Evolutionary conservation across 306 rosid species (phyloP), one percentile per base, ranked within the genome.

Genomic region (Vachellia pachyceras): DNA sequence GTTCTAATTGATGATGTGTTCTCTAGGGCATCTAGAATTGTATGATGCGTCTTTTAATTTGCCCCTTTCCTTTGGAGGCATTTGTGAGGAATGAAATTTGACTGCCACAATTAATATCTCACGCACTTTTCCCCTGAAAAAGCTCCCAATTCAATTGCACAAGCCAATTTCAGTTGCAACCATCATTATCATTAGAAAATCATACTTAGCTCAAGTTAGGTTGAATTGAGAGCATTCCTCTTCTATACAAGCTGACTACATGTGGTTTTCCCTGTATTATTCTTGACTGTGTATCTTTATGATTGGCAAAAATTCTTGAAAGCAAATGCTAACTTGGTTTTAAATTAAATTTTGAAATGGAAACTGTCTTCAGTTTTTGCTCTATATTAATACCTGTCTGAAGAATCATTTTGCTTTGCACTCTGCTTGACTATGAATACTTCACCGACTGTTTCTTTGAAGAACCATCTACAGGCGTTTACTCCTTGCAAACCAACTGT

Each of bases 31-130:
- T 77, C 72, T 77, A 68, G 67, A 74, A 79, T 72, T 69, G n/a
- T 80, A 42, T 55, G 35, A 23, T 73, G 79, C 57, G 63, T 69
- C 69, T 74, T 81, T 52, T 25, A 20, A 36, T 71, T 71, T 52
- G 37, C 57, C 17, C 11, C 44, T 60, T 54, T 25, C 22, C 69
- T n/a, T 55, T 80, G 81, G 87, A 85, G 79, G 79, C 82, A 77
- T 64, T 50, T 18, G 23, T 67, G 8, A 67, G 47, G 23, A 10
- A 37, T 67, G 46, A 67, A 67, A 39, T 39, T 39, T 39, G 25
- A 20, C 33, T n/a, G 33, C 72, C 15, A 39, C 47, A 37, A 0
- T 3, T 18, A 18, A 8, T 37, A 11, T 63, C 42, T 10, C 46
- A 64, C 14, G 17, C 17, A 36, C 23, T 66, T 9, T 66, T 66